Conservation (phyloP, 1,284 basidiomycete species). For the Microbotryum saponariae region DNA sequence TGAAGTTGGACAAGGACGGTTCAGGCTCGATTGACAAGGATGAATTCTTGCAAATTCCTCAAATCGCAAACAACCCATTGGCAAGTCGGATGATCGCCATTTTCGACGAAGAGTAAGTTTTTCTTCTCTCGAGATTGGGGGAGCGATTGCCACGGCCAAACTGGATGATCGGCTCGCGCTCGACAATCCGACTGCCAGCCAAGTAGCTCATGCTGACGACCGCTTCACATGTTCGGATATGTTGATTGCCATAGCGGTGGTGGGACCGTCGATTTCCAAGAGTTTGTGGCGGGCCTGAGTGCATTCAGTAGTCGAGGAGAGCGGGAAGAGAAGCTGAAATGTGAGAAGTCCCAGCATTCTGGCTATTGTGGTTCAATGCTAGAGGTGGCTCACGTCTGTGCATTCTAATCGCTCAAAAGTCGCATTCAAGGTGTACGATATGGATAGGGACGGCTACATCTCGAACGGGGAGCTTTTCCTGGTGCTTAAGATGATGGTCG, state of each 20-base stretch:
- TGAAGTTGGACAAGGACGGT: slow-evolving; percentile 98
- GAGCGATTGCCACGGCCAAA: not conserved
- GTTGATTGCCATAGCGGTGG: slow-evolving; percentile 58
- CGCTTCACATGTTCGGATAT: no score
- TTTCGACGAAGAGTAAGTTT: slow-evolving; percentile 91
- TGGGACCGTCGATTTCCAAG: slow-evolving; percentile 97
- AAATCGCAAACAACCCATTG: slow-evolving; percentile 95
- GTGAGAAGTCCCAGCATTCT: slow-evolving; percentile 49
- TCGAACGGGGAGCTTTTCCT: slow-evolving; percentile 99
- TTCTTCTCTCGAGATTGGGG: not conserved
- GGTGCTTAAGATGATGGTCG: slow-evolving; percentile 99
- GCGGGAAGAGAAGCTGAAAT: slow-evolving; percentile 90
- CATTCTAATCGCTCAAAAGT: slow-evolving; percentile 48
- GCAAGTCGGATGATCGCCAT: slow-evolving; percentile 98
- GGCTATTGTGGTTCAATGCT: not conserved
- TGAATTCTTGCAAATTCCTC: slow-evolving; percentile 97
- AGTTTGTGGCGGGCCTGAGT: slow-evolving; percentile 94
- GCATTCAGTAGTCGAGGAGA: slow-evolving; percentile 95
- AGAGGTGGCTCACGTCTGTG: not conserved
- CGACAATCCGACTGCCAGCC: not conserved
- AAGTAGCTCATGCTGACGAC: no score
- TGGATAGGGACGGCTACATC: slow-evolving; percentile 93
- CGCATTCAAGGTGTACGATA: slow-evolving; percentile 98
- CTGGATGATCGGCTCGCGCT: not conserved
- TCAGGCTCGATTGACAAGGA: slow-evolving; percentile 97